A percentile compares a stretch with the other conserved stretches of the same genome.
Evolutionary conservation across 495 filamentous ascomycete species (phyloP).

Genomic region (Xylaria palmicola): DNA sequence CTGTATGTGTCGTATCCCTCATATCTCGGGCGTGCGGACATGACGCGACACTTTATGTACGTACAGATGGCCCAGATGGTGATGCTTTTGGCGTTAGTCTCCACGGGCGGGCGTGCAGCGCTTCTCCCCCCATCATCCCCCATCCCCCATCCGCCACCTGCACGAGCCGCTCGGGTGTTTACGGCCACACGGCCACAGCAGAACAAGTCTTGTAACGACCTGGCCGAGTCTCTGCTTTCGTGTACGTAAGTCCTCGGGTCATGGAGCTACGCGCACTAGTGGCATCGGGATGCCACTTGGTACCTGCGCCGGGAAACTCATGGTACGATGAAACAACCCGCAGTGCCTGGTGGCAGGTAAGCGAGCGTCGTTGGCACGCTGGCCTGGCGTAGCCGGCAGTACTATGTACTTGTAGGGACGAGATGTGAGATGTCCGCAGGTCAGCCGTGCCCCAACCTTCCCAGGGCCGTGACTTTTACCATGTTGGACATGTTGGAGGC

Average conservation of each 20-base stretch:
- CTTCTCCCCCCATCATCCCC: too few species aligned
- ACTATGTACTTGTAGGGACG: not conserved
- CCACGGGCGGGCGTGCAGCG: too few species aligned
- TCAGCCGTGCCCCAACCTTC: not conserved
- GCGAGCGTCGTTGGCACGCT: not conserved
- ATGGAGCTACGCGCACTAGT: not conserved
- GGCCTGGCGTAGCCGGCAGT: too few species aligned
- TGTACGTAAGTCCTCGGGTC: not conserved
- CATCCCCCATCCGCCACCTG: too few species aligned
- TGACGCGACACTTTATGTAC: too few species aligned
- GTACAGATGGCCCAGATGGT: too few species aligned
- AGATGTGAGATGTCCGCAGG: not conserved
- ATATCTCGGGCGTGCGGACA: too few species aligned
- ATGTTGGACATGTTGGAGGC: not conserved
- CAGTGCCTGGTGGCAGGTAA: not conserved
- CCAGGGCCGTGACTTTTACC: slow-evolving; percentile 4
- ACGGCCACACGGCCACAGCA: not conserved
- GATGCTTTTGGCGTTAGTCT: too few species aligned
- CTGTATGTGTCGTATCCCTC: too few species aligned
- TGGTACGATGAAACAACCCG: slow-evolving; percentile 12
- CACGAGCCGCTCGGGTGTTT: not conserved
- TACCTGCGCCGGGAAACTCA: not conserved
- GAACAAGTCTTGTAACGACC: slow-evolving; percentile 8
- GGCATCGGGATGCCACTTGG: not conserved
- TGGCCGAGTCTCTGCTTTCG: not conserved